Conservation (phyloP, 108 stramenopile species). For the Nitzschia putrida region DNA sequence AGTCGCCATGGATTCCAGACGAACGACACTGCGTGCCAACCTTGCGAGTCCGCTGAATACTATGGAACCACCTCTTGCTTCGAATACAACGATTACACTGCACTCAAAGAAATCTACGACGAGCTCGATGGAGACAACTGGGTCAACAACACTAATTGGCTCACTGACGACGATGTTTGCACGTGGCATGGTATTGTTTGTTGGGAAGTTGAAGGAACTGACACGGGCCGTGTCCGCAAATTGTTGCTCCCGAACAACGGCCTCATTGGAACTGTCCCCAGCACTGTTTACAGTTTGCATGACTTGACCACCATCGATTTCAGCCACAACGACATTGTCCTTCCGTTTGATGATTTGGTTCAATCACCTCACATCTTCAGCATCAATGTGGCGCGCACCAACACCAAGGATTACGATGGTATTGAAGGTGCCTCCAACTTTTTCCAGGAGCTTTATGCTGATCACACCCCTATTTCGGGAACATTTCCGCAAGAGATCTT, state of each 20-base stretch:
- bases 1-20: slow-evolving; percentile 50
- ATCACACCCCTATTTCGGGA: slow-evolving; percentile 28
- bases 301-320: slow-evolving; percentile 24
- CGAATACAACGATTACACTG: slow-evolving; percentile 35
- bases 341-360: slow-evolving; percentile 7
- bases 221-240: slow-evolving; percentile 23
- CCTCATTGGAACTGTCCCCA: slow-evolving; percentile 31
- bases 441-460: slow-evolving; percentile 27
- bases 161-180: slow-evolving; percentile 18
- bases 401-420: slow-evolving; percentile 30
- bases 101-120: slow-evolving; percentile 36
- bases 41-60: slow-evolving; percentile 22
- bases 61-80: slow-evolving; percentile 33
- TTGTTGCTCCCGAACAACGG: slow-evolving; percentile 31
- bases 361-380: slow-evolving; percentile 14
- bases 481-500: slow-evolving; percentile 23
- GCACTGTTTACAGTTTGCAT: slow-evolving; percentile 13
- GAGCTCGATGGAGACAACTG: slow-evolving; percentile 23
- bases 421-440: slow-evolving; percentile 41
- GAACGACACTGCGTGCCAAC: slow-evolving; percentile 17
- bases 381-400: slow-evolving; percentile 23
- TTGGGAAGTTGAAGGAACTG: slow-evolving; percentile 22
- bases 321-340: slow-evolving; percentile 13
- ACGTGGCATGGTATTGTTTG: slow-evolving; percentile 50
- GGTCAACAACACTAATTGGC: slow-evolving; percentile 21